These are phyloP conservation scores for Goffeauzyma gilvescens DNA, from an alignment of 768 basidiomycete genomes.

Conservation along the genomic window DNA sequence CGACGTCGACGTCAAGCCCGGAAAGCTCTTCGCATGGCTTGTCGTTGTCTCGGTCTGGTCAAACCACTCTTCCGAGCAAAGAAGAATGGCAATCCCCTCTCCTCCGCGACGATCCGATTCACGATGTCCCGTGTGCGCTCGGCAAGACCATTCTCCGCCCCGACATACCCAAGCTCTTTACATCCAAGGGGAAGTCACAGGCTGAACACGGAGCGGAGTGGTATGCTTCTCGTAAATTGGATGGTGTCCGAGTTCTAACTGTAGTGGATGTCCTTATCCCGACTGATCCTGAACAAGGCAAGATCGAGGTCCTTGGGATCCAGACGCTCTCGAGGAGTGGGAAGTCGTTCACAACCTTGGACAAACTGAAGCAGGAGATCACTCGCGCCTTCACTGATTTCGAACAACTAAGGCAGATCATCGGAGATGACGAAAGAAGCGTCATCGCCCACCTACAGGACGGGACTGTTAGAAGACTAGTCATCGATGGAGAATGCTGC, in stretches of 20 bases:
- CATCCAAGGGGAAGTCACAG: neutral
- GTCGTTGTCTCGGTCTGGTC: too few species aligned
- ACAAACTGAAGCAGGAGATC: constrained; percentile 15
- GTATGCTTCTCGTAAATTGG: constrained; percentile 29
- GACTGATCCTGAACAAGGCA: neutral
- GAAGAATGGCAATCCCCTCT: too few species aligned
- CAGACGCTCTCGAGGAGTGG: constrained; percentile 22
- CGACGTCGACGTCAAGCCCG: too few species aligned
- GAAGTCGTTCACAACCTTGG: constrained; percentile 17
- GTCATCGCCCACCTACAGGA: neutral
- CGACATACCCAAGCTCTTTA: constrained; percentile 11
- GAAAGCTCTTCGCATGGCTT: too few species aligned
- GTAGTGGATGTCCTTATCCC: constrained; percentile 19
- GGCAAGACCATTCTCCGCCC: constrained; percentile 24
- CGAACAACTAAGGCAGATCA: too few species aligned
- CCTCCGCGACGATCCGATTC: too few species aligned
- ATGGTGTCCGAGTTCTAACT: constrained; percentile 22
- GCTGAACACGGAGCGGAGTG: constrained; percentile 5
- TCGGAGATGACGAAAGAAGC: neutral
- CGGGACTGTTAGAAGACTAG: constrained; percentile 19
- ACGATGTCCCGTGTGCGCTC: constrained; percentile 14
- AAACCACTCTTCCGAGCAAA: too few species aligned
- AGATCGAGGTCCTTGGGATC: constrained; percentile 5
- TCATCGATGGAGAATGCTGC: constrained; percentile 29
- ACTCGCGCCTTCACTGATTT: neutral